Percentiles rank a stretch among this genome's conserved stretches.
phyloP scores from a whole-genome alignment of 2,329 filamentous ascomycete genomes.

The Sporothrix inflata region DNA sequence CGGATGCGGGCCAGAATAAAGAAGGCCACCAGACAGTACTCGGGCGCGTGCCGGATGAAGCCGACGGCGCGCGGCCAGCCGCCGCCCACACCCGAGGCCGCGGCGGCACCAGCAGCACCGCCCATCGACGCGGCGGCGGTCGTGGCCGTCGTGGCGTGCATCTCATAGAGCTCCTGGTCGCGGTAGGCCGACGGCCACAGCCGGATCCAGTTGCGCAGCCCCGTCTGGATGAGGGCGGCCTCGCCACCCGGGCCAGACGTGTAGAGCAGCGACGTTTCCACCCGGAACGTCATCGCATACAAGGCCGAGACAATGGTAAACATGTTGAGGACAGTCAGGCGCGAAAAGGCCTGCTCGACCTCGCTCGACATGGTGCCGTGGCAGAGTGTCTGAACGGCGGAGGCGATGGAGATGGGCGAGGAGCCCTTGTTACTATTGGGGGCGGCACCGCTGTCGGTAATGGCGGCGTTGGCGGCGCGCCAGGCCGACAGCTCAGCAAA shows the following conservation, averaged over 20 bases:
- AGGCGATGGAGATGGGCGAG: not conserved
- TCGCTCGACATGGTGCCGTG: constrained; percentile 14
- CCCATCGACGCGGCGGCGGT: not conserved
- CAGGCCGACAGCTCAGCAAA: constrained; percentile 15
- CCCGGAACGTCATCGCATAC: constrained; percentile 20
- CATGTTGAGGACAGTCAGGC: constrained; percentile 18
- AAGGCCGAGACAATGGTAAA: constrained; percentile 24
- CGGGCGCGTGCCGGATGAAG: constrained; percentile 17
- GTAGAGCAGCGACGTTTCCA: constrained; percentile 22
- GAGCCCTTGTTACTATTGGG: not conserved
- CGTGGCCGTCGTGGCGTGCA: constrained; percentile 13
- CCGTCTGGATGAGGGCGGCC: constrained; percentile 20
- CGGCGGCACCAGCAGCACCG: not conserved
- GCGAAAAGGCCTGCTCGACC: constrained; percentile 17
- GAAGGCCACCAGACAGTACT: constrained; percentile 21
- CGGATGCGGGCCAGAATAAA: constrained; percentile 16
- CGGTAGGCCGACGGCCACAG: constrained; percentile 21
- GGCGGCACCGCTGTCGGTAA: not conserved
- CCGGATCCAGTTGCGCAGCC: constrained; percentile 12
- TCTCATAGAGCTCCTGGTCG: constrained; percentile 20
- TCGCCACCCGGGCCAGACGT: constrained; percentile 15
- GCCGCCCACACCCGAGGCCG: too few relatives aligned
- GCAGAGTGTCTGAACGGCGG: constrained; percentile 9
- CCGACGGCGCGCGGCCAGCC: constrained; percentile 11
- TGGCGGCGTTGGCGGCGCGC: constrained; percentile 11